Percentiles rank a stretch among this genome's conserved stretches.
Evolutionary conservation across 495 filamentous ascomycete species (phyloP).

Genomic region (Podospora tetraspora): DNA sequence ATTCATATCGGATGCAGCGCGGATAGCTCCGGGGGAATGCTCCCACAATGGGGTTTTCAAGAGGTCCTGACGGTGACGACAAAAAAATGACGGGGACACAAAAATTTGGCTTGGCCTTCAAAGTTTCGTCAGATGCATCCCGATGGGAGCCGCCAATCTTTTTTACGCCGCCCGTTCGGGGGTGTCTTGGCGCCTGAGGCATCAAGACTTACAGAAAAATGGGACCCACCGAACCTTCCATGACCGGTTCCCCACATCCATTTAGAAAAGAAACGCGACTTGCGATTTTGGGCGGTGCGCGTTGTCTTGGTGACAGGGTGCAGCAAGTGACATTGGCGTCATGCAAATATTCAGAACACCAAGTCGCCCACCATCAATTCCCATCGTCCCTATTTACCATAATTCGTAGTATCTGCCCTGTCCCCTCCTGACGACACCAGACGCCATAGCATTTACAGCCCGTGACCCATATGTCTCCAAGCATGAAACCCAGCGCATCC

Average conservation of each 20-base stretch:
- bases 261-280: constrained; percentile 16
- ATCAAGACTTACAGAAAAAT: background rate
- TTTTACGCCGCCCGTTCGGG: constrained; percentile 11
- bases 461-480: background rate
- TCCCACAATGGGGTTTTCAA: background rate
- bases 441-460: background rate
- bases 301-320: constrained; percentile 1
- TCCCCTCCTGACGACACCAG: background rate
- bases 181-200: constrained; percentile 26
- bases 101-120: constrained; percentile 4
- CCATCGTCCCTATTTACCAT: background rate
- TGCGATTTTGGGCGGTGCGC: constrained; percentile 14
- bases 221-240: constrained; percentile 3
- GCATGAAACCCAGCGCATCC: background rate
- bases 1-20: constrained; percentile 40
- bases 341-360: background rate
- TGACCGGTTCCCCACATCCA: constrained; percentile 10
- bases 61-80: background rate
- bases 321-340: background rate
- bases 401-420: background rate
- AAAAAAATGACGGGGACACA: background rate
- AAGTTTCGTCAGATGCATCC: constrained; percentile 8
- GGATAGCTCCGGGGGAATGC: background rate
- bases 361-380: background rate
- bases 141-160: constrained; percentile 18